Evolutionary conservation across 129 eudicot genomes (phyloP), one percentile per base, ranked within the genome.

Genomic region (Chrysanthemum lavandulifolium): DNA sequence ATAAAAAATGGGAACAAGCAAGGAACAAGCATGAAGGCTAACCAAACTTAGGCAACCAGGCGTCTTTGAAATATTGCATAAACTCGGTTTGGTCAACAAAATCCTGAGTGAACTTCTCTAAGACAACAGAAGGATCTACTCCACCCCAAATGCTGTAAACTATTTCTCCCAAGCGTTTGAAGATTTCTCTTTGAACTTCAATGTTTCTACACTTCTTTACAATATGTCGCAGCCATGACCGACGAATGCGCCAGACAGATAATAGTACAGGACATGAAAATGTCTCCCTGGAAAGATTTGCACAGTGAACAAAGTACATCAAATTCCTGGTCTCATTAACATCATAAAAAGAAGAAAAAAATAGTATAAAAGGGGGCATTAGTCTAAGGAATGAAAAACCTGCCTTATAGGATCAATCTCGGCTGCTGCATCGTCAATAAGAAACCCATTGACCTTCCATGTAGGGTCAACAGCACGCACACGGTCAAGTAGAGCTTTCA

Each of bases 1-100:
- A 58, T 23, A 65, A 45, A 40, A 40, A 7, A 40, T 40, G 47
- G 47, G 6, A 21, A 50, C 49, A 62, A 56, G 40, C 51, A 54
- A 69, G 56, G 13, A 65, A 31, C 45, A 54, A 43, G 54, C 73
- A 45, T 69, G 71, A 31, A 19, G 29, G 31, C 93, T 71, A 68
- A 94, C 97, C 99, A 67, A 95, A 77, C 77, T 95, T 95, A 13
- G 99, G 99, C 61, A 95, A 78, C 99, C 99, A 95, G n/a, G 81
- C 77, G 68, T 83, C 87, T 12, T 82, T 86, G 78, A 95, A 95
- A 64, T 90, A 95, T 29, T 83, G 85, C 82, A 90, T 68, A 81
- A 95, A 95, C 45, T 85, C 78, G 9, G 82, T 84, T 80, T 95
- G 99, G 82, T 90, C 96, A 67, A 80, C 85, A 72, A 90, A 95